Conservation (phyloP, 129 eudicot genomes). For the Flaveria trinervia region DNA sequence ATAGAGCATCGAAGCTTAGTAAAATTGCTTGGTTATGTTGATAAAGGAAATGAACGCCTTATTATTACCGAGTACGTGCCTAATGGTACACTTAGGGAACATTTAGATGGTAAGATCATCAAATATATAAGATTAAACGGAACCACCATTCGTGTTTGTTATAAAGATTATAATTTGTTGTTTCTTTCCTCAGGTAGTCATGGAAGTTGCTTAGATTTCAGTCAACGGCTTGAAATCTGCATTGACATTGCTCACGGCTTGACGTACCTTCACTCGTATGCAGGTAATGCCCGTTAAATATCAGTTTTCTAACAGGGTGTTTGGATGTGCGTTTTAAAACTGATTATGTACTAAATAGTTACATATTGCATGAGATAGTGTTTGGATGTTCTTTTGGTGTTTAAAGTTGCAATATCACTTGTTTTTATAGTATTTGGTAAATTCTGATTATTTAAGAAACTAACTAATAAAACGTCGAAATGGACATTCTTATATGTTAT, state of each 20-base stretch:
- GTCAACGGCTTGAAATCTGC: constrained; percentile 88
- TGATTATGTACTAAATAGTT: background rate
- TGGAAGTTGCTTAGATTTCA: constrained; percentile 79
- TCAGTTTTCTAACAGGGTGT: background rate
- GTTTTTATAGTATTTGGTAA: background rate
- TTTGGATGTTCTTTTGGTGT: background rate
- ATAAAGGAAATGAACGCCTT: constrained; percentile 83
- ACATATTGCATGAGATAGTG: background rate
- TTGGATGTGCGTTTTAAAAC: background rate
- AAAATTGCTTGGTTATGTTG: constrained; percentile 85
- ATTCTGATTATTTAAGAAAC: background rate
- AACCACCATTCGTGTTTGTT: constrained; percentile 1
- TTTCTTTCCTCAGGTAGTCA: constrained; percentile 47
- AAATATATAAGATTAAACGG: constrained; percentile 5
- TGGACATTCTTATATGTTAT: background rate
- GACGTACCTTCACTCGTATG: constrained; percentile 84
- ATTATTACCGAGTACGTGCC: constrained; percentile 89
- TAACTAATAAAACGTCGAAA: background rate
- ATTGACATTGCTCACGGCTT: constrained; percentile 93
- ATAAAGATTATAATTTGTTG: constrained; percentile 23
- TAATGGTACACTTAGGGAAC: constrained; percentile 95
- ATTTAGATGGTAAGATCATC: constrained; percentile 79
- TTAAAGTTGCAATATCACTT: no score
- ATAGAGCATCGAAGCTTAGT: constrained; percentile 88
- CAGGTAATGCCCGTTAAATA: constrained; percentile 47